phyloP scores from a whole-genome alignment of 2,329 filamentous ascomycete genomes.

The Cordyceps tenuipes region DNA sequence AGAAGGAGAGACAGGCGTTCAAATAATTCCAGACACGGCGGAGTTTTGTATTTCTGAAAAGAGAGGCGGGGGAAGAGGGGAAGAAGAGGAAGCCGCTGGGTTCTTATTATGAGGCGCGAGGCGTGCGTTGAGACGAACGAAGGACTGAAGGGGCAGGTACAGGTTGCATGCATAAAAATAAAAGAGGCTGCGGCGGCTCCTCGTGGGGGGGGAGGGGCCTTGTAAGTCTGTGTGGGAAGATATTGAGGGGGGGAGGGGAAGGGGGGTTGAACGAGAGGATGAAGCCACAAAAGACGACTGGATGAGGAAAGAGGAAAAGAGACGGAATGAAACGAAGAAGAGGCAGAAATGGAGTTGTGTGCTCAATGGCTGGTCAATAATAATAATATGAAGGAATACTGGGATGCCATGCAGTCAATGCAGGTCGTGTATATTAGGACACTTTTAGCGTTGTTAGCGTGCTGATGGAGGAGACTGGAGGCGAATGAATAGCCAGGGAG shows the following conservation, averaged over 20 bases:
- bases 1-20: constrained; percentile 4
- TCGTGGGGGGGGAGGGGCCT: background rate
- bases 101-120: background rate
- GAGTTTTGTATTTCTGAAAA: background rate
- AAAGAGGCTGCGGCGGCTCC: background rate
- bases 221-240: background rate
- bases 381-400: background rate
- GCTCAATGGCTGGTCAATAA: background rate
- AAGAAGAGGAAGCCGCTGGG: background rate
- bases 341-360: background rate
- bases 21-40: background rate
- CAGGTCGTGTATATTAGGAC: constrained; percentile 15
- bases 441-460: background rate
- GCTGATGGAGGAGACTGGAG: background rate
- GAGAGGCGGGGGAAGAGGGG: background rate
- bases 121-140: background rate
- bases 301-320: background rate
- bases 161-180: background rate
- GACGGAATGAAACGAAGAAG: background rate
- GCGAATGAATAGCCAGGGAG: no score
- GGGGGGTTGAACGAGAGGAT: constrained; percentile 18
- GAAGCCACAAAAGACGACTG: background rate
- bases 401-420: constrained; percentile 4
- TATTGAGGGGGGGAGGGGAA: background rate
- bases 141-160: constrained; percentile 4